Evolutionary conservation across 169 alveolate genomes (phyloP).

Genomic region (Blepharisma undulans): DNA sequence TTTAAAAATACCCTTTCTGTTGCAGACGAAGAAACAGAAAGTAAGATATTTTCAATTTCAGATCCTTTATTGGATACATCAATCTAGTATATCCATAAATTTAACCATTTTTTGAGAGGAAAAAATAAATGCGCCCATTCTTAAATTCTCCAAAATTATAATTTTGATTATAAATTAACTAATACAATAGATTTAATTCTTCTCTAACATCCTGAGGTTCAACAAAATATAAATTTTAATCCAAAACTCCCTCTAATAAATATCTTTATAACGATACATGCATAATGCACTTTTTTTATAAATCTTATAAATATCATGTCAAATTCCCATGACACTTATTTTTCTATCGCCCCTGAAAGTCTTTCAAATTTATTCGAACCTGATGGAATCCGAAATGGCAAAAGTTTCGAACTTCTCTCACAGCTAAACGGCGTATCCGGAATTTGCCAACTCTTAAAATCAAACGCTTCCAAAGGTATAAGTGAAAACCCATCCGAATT

Average conservation of each 20-base stretch:
- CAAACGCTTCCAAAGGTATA: slow-evolving; percentile 34
- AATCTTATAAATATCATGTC: not conserved
- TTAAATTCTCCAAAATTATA: too few relatives aligned
- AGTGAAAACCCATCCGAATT: not conserved
- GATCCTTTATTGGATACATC: too few relatives aligned
- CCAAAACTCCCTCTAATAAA: not conserved
- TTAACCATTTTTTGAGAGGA: too few relatives aligned
- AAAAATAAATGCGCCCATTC: too few relatives aligned
- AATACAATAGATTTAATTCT: not conserved
- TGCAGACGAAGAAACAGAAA: too few relatives aligned
- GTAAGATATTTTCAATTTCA: too few relatives aligned
- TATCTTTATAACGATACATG: not conserved
- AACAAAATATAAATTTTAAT: too few relatives aligned
- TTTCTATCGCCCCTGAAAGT: slow-evolving; percentile 22
- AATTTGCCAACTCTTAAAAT: slow-evolving; percentile 25
- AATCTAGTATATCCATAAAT: too few relatives aligned
- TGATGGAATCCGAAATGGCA: not conserved
- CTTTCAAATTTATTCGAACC: not conserved
- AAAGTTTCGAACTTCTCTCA: slow-evolving; percentile 6
- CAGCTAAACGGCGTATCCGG: not conserved
- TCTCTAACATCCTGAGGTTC: not conserved
- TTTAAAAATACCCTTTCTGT: too few relatives aligned
- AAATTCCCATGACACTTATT: not conserved
- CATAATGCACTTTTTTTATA: not conserved
- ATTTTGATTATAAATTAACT: too few relatives aligned